Evolutionary conservation across 306 rosid genomes (phyloP), one percentile per base, ranked within the genome.

Genomic region (peach (Prunus persica)): DNA sequence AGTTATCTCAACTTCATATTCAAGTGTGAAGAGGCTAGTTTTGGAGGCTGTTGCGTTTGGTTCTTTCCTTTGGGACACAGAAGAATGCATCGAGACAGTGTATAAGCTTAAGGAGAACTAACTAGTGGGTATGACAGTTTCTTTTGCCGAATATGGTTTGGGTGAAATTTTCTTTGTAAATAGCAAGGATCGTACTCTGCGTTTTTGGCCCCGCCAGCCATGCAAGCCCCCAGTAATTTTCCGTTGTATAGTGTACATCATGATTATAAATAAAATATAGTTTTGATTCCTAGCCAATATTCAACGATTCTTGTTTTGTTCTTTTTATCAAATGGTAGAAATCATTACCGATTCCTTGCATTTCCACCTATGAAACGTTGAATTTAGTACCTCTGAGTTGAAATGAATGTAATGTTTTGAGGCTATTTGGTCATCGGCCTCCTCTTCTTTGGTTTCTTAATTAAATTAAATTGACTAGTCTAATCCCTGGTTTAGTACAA

Each of bases 31-130:
- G 90, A 95, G 99, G 80, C 82, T 95, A 67, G 96, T 91, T 50
- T 86, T 92, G 86, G 99, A 96, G 88, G 99, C 93, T 76, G 96
- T 92, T 80, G 98, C 99, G 50, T 96, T 96, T 82, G 99, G 99
- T 71, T 84, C 92, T 13, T 92, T 95, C 80, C 86, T 95, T 46
- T 91, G 99, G 99, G 99, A 92, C 76, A 83, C 91, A 11, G 99
- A 96, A 85, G 99, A 92, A 71, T 89, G 85, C 84, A 78, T 96
- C 58, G 87, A 87, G 76, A 79, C 78, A 68, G 77, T 96, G 19
- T 96, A 92, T 82, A 86, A 86, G 89, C 98, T 96, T 11, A 87
- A 86, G 87, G 97, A 89, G 70, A 77, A 83, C 70, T 89, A 61
- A 81, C 51, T 74, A 76, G 82, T n/a, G 6, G 72, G 34, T 60